phyloP scores from a whole-genome alignment of 805 yeast species.

The Spathaspora gorwiae region DNA sequence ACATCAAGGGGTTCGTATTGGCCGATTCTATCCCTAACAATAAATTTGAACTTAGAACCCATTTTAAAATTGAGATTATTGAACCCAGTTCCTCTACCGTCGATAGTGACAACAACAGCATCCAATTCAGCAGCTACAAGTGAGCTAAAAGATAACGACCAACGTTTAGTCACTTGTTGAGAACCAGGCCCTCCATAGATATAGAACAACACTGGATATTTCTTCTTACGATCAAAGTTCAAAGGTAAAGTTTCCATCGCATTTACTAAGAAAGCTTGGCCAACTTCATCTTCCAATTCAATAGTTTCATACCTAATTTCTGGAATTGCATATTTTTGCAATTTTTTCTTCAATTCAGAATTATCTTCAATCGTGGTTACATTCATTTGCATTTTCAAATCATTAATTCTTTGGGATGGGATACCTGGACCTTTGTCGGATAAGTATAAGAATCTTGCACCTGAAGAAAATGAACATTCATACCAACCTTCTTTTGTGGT shows the following conservation, averaged over 20 bases:
- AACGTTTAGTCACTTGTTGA: constrained; percentile 67
- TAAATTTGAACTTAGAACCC: constrained; percentile 55
- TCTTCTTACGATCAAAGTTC: constrained; percentile 53
- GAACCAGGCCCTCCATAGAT: constrained; percentile 97
- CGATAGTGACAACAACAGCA: constrained; percentile 89
- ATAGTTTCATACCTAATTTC: constrained; percentile 47
- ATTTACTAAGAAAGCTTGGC: constrained; percentile 49
- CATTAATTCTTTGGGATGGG: constrained; percentile 72
- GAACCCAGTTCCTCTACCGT: constrained; percentile 95
- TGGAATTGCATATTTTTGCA: constrained; percentile 55
- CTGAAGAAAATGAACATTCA: constrained; percentile 71
- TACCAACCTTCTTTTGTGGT: constrained; percentile 57
- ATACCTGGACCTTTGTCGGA: constrained; percentile 74
- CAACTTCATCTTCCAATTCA: constrained; percentile 44
- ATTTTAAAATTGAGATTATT: constrained; percentile 55
- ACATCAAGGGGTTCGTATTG: constrained; percentile 82
- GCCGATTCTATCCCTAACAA: constrained; percentile 81
- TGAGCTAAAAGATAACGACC: constrained; percentile 61
- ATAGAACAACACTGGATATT: constrained; percentile 83
- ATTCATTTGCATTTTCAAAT: constrained; percentile 24
- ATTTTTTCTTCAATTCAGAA: constrained; percentile 30
- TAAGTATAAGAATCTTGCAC: constrained; percentile 66
- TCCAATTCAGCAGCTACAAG: constrained; percentile 72
- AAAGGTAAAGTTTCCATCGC: constrained; percentile 75
- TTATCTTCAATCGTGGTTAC: constrained; percentile 47